A percentile compares a stretch with the other conserved stretches of the same genome.
These are phyloP conservation scores for Penicillium paxilli DNA, from an alignment of 495 filamentous ascomycete species.

Conservation along the genomic window DNA sequence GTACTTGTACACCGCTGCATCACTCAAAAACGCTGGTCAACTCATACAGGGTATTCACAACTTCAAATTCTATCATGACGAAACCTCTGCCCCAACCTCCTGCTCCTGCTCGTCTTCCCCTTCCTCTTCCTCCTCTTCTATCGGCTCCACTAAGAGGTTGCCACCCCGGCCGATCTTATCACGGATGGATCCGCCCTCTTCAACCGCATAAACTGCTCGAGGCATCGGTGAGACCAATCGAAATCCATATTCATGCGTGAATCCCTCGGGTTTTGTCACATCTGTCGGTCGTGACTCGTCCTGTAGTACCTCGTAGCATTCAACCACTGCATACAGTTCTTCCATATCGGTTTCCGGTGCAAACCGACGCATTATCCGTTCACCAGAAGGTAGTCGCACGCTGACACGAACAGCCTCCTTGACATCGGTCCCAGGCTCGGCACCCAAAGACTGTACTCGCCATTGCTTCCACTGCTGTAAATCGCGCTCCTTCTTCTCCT, in stretches of 20 bases:
- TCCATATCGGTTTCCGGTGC: conserved; percentile 64
- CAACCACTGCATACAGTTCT: conserved; percentile 94
- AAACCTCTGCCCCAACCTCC: conserved; percentile 16
- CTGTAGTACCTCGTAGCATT: conserved; percentile 73
- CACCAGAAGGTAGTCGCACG: conserved; percentile 70
- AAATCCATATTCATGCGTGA: conserved; percentile 78
- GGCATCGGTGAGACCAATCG: conserved; percentile 81
- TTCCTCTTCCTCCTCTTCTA: conserved; percentile 57
- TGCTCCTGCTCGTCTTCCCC: conserved; percentile 49
- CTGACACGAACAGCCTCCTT: conserved; percentile 79
- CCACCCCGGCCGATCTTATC: conserved; percentile 79
- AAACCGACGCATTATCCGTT: conserved; percentile 77
- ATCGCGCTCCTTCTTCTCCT: conserved; percentile 56
- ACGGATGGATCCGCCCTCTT: conserved; percentile 60
- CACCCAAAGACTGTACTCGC: conserved; percentile 64
- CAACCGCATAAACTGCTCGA: conserved; percentile 70
- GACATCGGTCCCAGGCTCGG: conserved; percentile 64
- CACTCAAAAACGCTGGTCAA: not conserved
- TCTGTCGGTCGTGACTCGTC: conserved; percentile 22
- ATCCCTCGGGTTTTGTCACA: conserved; percentile 60
- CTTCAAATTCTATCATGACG: conserved; percentile 5
- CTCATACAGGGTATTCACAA: conserved; percentile 2
- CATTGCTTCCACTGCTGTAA: conserved; percentile 75
- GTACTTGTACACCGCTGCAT: not conserved
- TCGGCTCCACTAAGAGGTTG: conserved; percentile 82